These are phyloP conservation scores for Chamaecrista fasciculata DNA, from an alignment of 306 rosid genomes.

Conservation along the genomic window DNA sequence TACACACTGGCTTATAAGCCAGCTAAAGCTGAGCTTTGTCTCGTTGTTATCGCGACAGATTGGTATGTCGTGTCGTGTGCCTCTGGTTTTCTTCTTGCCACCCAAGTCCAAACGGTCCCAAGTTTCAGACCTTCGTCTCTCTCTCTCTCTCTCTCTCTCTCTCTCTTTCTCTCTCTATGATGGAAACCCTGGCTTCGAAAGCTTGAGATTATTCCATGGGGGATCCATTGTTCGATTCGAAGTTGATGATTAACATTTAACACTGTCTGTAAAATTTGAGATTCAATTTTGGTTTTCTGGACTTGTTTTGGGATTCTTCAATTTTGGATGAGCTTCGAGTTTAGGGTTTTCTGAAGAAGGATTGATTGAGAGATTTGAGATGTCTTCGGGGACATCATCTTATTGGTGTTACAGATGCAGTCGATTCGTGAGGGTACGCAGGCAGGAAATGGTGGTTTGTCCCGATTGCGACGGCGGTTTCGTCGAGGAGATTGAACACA, in stretches of 20 bases:
- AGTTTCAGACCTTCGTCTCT: no score
- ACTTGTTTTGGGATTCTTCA: background rate
- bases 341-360: background rate
- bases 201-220: background rate
- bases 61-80: background rate
- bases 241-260: background rate
- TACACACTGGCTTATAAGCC: constrained; percentile 24
- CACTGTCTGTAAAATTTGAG: background rate
- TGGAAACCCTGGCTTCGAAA: background rate
- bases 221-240: background rate
- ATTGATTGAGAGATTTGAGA: background rate
- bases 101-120: constrained; percentile 2
- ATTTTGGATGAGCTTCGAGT: background rate
- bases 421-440: constrained; percentile 44
- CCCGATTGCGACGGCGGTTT: constrained; percentile 70
- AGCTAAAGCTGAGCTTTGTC: constrained; percentile 39
- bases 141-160: background rate
- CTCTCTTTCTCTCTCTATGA: background rate
- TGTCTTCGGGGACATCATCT: constrained; percentile 45
- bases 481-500: constrained; percentile 44
- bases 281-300: no score
- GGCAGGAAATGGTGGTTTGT: constrained; percentile 43
- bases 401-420: constrained; percentile 78
- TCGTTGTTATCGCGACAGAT: background rate
- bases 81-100: constrained; percentile 17